These are phyloP conservation scores for Barnettozyma populi DNA, from an alignment of 805 yeast genomes.

Conservation along the genomic window DNA sequence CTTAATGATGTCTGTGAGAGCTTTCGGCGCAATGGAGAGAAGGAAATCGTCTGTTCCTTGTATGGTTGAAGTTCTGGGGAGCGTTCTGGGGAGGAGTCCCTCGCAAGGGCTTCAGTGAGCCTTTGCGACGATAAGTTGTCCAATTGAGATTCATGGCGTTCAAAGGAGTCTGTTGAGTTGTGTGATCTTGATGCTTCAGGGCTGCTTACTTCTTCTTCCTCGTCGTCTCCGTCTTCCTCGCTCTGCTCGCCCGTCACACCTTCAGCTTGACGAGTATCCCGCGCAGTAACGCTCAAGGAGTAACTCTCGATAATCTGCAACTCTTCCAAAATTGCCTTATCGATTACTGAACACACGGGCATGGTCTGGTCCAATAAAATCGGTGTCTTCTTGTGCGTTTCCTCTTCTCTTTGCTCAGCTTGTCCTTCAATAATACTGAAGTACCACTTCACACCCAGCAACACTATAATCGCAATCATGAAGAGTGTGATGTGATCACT, in stretches of 20 bases:
- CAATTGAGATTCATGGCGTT: constrained; percentile 2
- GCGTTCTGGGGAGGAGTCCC: not conserved
- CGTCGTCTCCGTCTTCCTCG: not conserved
- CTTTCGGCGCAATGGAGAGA: not conserved
- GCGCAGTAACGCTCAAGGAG: not conserved
- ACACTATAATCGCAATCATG: not conserved
- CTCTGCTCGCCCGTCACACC: not conserved
- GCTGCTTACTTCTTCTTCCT: not conserved
- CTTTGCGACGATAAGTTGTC: not conserved
- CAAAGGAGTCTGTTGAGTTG: not conserved
- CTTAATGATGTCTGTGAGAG: not conserved
- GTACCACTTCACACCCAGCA: not conserved
- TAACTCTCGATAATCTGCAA: constrained; percentile 8
- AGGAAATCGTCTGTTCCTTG: not conserved
- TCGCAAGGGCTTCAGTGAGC: not conserved
- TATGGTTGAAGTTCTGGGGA: not conserved
- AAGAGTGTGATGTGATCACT: not conserved
- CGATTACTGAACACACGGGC: constrained; percentile 3
- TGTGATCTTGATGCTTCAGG: not conserved
- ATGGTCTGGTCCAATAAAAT: not conserved
- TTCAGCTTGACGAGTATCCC: not conserved
- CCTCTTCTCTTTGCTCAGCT: not conserved
- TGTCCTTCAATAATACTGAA: not conserved
- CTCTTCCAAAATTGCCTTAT: constrained; percentile 8
- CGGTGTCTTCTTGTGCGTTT: not conserved